Conservation (phyloP, 2,329 filamentous ascomycete genomes). For the Periconia macrospinosa region DNA sequence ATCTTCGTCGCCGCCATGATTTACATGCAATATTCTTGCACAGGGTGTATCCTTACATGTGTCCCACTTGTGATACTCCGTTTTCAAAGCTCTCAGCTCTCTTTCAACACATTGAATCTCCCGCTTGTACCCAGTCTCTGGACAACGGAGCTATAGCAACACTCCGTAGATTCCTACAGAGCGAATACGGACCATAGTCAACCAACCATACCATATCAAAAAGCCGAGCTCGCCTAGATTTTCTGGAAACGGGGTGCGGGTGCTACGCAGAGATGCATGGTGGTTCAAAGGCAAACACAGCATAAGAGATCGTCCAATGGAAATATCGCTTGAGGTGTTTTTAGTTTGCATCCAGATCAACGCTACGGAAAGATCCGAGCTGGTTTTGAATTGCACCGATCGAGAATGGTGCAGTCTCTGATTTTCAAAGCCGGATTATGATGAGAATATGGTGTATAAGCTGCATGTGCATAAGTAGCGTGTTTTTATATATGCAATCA, state of each 20-base stretch:
- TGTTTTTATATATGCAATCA: no score
- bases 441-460: no score
- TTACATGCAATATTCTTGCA: not conserved
- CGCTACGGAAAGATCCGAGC: no score
- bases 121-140: conserved; percentile 1
- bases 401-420: no score
- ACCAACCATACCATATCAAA: not conserved
- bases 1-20: conserved; percentile 1
- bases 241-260: not conserved
- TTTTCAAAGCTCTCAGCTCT: conserved; percentile 3
- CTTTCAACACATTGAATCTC: conserved; percentile 5
- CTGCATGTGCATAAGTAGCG: no score
- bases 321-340: no score
- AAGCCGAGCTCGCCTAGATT: not conserved
- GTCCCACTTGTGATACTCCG: conserved; percentile 1
- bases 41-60: conserved; percentile 3
- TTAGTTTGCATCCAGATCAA: no score
- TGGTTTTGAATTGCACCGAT: no score
- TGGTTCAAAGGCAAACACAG: no score
- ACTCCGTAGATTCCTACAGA: not conserved
- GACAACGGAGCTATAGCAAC: conserved; percentile 2
- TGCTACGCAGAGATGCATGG: no score
- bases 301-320: no score
- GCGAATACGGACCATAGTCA: not conserved
- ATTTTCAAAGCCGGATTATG: no score